A percentile compares a stretch with the other conserved stretches of the same genome.
These are phyloP conservation scores for Sanguinoderma infundibulare DNA, from an alignment of 1,284 basidiomycete genomes.

Conservation along the genomic window DNA sequence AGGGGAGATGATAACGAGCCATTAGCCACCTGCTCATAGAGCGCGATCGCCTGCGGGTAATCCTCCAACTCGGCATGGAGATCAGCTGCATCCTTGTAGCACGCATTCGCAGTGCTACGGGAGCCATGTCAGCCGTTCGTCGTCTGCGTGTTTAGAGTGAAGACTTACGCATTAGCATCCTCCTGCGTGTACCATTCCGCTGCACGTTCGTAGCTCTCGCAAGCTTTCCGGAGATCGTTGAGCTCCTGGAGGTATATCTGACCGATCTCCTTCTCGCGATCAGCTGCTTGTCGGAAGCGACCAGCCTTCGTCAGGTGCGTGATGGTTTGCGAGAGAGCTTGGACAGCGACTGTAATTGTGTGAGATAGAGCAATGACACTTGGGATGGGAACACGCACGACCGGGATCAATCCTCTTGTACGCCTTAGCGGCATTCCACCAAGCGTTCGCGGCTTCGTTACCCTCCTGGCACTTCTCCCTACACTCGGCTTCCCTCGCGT, in stretches of 20 bases:
- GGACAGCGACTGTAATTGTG: conserved; percentile 75
- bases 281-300: conserved; percentile 96
- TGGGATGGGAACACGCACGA: conserved; percentile 51
- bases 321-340: conserved; percentile 88
- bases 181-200: conserved; percentile 99
- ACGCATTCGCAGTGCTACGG: conserved; percentile 89
- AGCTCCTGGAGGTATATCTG: conserved; percentile 87
- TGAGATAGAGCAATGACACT: neutral
- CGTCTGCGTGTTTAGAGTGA: conserved; percentile 13
- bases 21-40: conserved; percentile 91
- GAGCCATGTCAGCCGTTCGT: neutral
- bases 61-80: conserved; percentile 90
- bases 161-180: conserved; percentile 89
- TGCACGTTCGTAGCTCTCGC: conserved; percentile 91
- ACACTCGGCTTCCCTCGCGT: conserved; percentile 90
- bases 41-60: conserved; percentile 84
- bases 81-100: conserved; percentile 96
- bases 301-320: conserved; percentile 84
- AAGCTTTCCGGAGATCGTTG: conserved; percentile 78
- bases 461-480: conserved; percentile 84
- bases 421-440: conserved; percentile 95
- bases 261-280: conserved; percentile 96
- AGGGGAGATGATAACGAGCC: conserved; percentile 83
- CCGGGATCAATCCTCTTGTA: conserved; percentile 90
- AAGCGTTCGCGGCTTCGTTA: conserved; percentile 95